phyloP scores from a whole-genome alignment of 768 basidiomycete genomes.

The Boletus rubroflammeus region DNA sequence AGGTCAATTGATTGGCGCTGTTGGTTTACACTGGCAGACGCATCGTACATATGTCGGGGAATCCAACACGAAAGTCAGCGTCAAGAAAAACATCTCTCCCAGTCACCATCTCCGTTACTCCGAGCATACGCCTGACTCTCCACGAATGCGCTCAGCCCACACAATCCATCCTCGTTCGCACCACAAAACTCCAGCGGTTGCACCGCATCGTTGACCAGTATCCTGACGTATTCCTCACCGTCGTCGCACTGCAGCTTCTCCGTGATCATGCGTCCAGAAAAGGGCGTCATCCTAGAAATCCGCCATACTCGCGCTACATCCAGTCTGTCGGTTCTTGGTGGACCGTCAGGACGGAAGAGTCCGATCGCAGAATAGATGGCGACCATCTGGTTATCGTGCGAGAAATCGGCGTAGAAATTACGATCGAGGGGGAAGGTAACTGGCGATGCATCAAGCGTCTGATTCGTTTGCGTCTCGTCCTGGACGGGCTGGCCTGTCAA shows the following conservation, averaged over 20 bases:
- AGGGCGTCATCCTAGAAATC: slow-evolving; percentile 63
- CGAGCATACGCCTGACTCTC: slow-evolving; percentile 67
- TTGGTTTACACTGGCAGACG: too few species aligned
- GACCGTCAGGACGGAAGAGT: slow-evolving; percentile 39
- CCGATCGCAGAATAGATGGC: slow-evolving; percentile 69
- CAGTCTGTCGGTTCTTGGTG: slow-evolving; percentile 14
- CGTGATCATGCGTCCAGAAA: slow-evolving; percentile 68
- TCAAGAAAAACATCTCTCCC: slow-evolving; percentile 54
- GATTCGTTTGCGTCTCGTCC: slow-evolving; percentile 75
- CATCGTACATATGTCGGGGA: too few species aligned
- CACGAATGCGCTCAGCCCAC: slow-evolving; percentile 62
- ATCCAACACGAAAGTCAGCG: background rate
- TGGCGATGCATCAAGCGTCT: slow-evolving; percentile 63
- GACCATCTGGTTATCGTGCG: slow-evolving; percentile 84
- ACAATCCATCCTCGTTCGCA: slow-evolving; percentile 52
- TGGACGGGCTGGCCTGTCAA: slow-evolving; percentile 60
- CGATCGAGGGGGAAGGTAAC: slow-evolving; percentile 71
- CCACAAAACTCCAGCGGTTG: slow-evolving; percentile 62
- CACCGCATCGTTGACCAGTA: slow-evolving; percentile 76
- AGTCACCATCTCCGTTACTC: slow-evolving; percentile 67
- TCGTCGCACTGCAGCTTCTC: slow-evolving; percentile 57
- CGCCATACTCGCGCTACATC: slow-evolving; percentile 45
- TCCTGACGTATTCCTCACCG: slow-evolving; percentile 50
- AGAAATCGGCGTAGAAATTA: slow-evolving; percentile 74
- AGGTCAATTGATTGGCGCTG: too few species aligned